Percentiles rank a stretch among this genome's conserved stretches.
Evolutionary conservation across 495 filamentous ascomycete genomes (phyloP).

Genomic region (Aspergillus ostianus): DNA sequence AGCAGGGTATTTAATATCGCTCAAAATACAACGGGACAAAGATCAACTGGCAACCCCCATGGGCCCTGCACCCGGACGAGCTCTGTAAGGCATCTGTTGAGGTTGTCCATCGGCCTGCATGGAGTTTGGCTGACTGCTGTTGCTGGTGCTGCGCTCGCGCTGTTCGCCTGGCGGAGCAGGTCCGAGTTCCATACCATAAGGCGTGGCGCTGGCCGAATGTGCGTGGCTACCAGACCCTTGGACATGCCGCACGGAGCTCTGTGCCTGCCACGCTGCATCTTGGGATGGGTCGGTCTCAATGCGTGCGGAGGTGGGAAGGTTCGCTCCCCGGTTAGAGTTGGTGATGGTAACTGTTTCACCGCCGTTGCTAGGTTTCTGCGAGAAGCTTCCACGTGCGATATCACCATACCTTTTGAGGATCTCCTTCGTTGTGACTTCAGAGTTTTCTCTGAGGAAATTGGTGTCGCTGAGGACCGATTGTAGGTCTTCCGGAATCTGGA

Average conservation of each 20-base stretch:
- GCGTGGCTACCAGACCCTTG: slow-evolving; percentile 54
- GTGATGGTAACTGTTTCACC: slow-evolving; percentile 52
- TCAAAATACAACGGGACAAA: slow-evolving; percentile 11
- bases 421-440: slow-evolving; percentile 93
- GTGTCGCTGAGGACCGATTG: slow-evolving; percentile 81
- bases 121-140: slow-evolving; percentile 37
- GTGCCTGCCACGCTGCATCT: slow-evolving; percentile 71
- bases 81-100: slow-evolving; percentile 40
- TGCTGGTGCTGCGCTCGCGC: slow-evolving; percentile 44
- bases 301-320: slow-evolving; percentile 48
- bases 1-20: slow-evolving; percentile 18
- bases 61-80: slow-evolving; percentile 40
- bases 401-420: slow-evolving; percentile 88
- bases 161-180: slow-evolving; percentile 27
- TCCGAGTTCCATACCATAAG: slow-evolving; percentile 31
- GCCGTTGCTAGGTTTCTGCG: slow-evolving; percentile 56
- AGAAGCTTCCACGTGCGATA: slow-evolving; percentile 58
- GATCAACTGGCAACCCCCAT: slow-evolving; percentile 47
- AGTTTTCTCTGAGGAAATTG: slow-evolving; percentile 71
- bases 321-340: slow-evolving; percentile 38
- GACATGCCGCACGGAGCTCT: slow-evolving; percentile 76
- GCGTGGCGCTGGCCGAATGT: slow-evolving; percentile 33
- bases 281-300: slow-evolving; percentile 79
- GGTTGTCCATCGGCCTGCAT: slow-evolving; percentile 28
- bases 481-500: slow-evolving; percentile 87